Evolutionary conservation across 495 filamentous ascomycete species (phyloP), one percentile per base, ranked within the genome.

Genomic region (Xylaria telfairii): DNA sequence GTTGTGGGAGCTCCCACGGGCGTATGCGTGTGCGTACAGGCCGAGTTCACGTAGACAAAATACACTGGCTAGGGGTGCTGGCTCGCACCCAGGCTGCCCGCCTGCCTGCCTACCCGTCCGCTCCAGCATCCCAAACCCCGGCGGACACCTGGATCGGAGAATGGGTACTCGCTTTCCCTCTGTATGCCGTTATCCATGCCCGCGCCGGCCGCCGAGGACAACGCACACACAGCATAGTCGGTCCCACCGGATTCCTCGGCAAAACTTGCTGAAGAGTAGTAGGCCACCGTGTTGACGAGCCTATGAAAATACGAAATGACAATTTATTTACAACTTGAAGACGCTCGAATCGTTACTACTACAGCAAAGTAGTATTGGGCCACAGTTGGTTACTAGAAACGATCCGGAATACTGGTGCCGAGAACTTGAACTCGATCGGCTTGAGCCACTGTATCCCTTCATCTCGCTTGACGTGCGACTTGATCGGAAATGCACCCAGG

Each of bases 191-290:
- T 41, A 30, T 69, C 42, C 19, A 69, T 44, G 46, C 47, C 57
- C 67, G 44, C 46, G 44, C 59, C 57, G 67, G 67, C 32, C 32
- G 59, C 67, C 57, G 67, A 69, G 24, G 51, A 37, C 13, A 54
- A 63, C 57, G 34, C 46, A 54, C 32, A 54, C 32, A 30, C 46
- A 53, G 26, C 28, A 68, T 60, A 28, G 41, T 59, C 57, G n/a
- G 41, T 59, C 57, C 19, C 17, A 47, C 46, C 17, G 34, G 19
- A 17, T 51, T 53, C 3, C 2, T 54, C 32, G 64, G 46, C 13
- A 66, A 66, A 66, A 41, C 44, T 66, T 66, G 47, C 47, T 66
- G 1, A 13, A 13, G 10, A 10, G 21, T 54, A 66, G n/a, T 8
- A 10, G n/a, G n/a, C n/a, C 42, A 51, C 41, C 19, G 12, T 32